Base-by-base conservation (phyloP, 441 rosid genomes). In the Caryocar brasiliense region DNA sequence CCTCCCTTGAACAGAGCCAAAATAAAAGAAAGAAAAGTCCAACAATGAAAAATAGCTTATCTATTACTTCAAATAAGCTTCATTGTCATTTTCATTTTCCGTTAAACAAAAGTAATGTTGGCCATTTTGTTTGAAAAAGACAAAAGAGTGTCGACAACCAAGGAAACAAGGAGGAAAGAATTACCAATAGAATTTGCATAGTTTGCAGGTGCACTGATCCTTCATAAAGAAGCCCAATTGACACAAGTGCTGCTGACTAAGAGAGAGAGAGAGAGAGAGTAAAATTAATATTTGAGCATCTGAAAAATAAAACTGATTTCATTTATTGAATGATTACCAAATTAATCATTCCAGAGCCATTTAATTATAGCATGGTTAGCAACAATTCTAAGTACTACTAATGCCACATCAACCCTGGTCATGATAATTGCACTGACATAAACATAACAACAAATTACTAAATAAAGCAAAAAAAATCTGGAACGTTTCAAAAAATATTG, bases 171-270 rank as follows among this genome's bases (percentile, higher is more conserved):
- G 10, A n/a, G 13, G 44, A 46, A 46, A 25, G 46, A 66, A 17
- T 54, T 81, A 88, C 97, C 97, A 82, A 61, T 58, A 93, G 86
- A 46, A 75, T 78, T 55, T 93, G 87, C 96, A 89, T 86, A 30
- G 90, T 86, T 62, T 70, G 84, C 9, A 77, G 92, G 71, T 88
- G 97, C 51, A 89, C 93, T 36, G 99, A 85, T 71, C 97, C 99
- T 78, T 93, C 99, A 58, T 66, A 88, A 58, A 93, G 88, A 69
- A 88, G 82, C 65, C 99, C 99, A 39, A 84, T 71, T 14, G 97
- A 88, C 76, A 93, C 76, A 48, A 93, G 70, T 5, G 96, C 99
- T 56, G 96, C 95, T 68, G 97, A 77, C 99, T 93, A 77, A 37
- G 66, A 62, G 52, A 66, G 36, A 50, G 61, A 55, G 54, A 30